These are phyloP conservation scores for Escovopsis sp. DNA, from an alignment of 2,329 filamentous ascomycete species.

Conservation along the genomic window DNA sequence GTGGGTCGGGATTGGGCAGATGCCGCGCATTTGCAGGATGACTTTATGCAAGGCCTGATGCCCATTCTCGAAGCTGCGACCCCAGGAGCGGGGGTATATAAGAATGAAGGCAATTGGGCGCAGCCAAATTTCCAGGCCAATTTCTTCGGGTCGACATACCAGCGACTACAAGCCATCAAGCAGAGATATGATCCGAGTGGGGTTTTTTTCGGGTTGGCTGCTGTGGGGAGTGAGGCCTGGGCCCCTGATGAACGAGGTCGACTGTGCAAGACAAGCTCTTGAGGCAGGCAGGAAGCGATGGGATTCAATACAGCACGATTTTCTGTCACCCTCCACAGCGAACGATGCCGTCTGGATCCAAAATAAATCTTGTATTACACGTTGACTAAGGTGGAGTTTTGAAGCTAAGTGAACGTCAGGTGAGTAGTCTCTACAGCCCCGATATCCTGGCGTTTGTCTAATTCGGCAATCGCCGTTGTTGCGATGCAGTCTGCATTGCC, in stretches of 20 bases:
- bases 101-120: background rate
- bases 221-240: background rate
- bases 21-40: background rate
- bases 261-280: background rate
- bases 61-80: slow-evolving; percentile 21
- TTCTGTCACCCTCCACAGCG: too few relatives aligned
- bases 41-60: slow-evolving; percentile 19
- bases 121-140: background rate
- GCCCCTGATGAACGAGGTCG: background rate
- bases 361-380: too few relatives aligned
- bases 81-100: slow-evolving; percentile 11
- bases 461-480: too few relatives aligned
- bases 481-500: too few relatives aligned
- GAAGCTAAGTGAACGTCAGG: too few relatives aligned
- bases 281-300: too few relatives aligned
- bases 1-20: background rate
- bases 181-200: background rate
- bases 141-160: background rate
- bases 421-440: too few relatives aligned
- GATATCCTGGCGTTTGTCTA: too few relatives aligned
- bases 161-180: background rate
- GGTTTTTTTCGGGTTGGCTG: background rate
- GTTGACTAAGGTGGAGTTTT: too few relatives aligned
- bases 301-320: too few relatives aligned
- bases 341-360: too few relatives aligned